These are phyloP conservation scores for Mycena pura DNA, from an alignment of 768 basidiomycete species.

Conservation along the genomic window DNA sequence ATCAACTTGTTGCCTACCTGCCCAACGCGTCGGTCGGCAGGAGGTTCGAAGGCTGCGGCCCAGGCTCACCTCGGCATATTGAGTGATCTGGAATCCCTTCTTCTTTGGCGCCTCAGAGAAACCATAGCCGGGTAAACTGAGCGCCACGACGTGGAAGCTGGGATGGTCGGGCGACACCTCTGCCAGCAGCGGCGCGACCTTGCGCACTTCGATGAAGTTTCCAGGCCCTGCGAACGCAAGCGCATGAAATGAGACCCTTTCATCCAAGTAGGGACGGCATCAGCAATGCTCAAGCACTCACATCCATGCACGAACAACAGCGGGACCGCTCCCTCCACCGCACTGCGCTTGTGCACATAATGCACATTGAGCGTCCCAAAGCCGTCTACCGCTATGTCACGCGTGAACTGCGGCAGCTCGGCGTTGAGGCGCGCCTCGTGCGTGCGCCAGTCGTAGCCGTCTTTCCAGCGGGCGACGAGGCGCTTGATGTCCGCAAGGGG, in stretches of 20 bases:
- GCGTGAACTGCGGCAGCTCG: conserved; percentile 50
- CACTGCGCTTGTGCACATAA: conserved; percentile 50
- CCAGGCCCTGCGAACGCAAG: conserved; percentile 48
- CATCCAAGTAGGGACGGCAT: not conserved
- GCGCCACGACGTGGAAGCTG: conserved; percentile 55
- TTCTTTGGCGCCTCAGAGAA: conserved; percentile 52
- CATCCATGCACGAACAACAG: conserved; percentile 55
- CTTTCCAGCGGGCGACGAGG: conserved; percentile 53
- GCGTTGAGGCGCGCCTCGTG: conserved; percentile 46
- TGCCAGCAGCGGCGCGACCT: conserved; percentile 50
- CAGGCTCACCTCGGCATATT: conserved; percentile 49
- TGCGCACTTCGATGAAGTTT: conserved; percentile 48
- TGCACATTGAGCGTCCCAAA: conserved; percentile 49
- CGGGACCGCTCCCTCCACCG: conserved; percentile 30
- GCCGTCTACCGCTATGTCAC: conserved; percentile 46
- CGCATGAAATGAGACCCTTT: not conserved
- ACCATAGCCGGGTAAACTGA: conserved; percentile 54
- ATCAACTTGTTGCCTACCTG: conserved; percentile 57
- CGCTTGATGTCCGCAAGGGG: conserved; percentile 57
- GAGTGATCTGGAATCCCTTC: conserved; percentile 43
- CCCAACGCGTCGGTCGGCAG: not conserved
- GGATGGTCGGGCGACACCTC: conserved; percentile 37
- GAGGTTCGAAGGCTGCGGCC: not conserved
- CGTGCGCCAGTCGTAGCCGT: conserved; percentile 46
- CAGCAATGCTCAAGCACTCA: not conserved